Conservation (phyloP, 2,329 filamentous ascomycete genomes). For the Aureobasidium mangrovei region DNA sequence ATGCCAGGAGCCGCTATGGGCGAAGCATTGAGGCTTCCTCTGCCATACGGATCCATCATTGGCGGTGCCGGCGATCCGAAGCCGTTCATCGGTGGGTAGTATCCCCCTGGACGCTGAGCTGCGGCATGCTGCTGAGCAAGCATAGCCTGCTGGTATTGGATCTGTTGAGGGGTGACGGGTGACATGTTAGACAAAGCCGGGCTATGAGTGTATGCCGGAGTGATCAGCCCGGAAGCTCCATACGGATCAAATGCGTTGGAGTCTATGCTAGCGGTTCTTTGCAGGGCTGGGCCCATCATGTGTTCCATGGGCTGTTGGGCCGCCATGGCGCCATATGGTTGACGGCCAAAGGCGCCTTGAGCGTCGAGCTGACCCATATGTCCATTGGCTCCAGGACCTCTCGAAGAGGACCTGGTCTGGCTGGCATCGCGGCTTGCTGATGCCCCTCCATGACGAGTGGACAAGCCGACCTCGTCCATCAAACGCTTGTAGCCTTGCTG, state of each 20-base stretch:
- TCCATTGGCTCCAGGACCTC: constrained; percentile 25
- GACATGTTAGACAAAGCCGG: constrained; percentile 31
- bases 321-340: constrained; percentile 29
- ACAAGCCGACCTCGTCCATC: constrained; percentile 96
- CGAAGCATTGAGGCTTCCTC: constrained; percentile 30
- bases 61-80: constrained; percentile 22
- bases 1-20: constrained; percentile 35
- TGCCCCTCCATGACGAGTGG: constrained; percentile 42
- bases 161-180: constrained; percentile 37
- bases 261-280: constrained; percentile 42
- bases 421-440: constrained; percentile 26
- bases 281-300: constrained; percentile 29
- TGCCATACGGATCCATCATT: constrained; percentile 33
- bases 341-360: constrained; percentile 26
- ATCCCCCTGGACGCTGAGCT: constrained; percentile 23
- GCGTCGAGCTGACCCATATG: constrained; percentile 27
- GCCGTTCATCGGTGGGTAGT: constrained; percentile 26
- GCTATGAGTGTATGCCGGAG: constrained; percentile 28
- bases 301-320: constrained; percentile 31
- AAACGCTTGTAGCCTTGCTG: constrained; percentile 95
- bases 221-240: constrained; percentile 26
- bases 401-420: constrained; percentile 26
- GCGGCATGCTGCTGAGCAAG: constrained; percentile 34
- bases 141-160: constrained; percentile 51
- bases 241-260: constrained; percentile 41